Percentiles rank a stretch among this genome's conserved stretches.
These are phyloP conservation scores for Raphanus raphanistrum DNA, from an alignment of 345 rosid species.

Conservation along the genomic window DNA sequence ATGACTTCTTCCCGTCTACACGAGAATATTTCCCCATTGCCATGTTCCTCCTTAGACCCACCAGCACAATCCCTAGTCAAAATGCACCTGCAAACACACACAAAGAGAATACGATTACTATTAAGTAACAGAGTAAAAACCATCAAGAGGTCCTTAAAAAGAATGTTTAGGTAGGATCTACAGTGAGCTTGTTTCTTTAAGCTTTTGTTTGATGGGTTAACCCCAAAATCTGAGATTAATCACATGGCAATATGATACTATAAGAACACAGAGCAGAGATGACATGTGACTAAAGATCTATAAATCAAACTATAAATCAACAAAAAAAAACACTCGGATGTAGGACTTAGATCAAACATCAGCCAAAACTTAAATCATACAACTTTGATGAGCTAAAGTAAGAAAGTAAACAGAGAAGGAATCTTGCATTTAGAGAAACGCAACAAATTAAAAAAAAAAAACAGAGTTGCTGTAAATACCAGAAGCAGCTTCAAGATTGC, in stretches of 20 bases:
- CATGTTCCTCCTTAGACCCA: constrained; percentile 41
- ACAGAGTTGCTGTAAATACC: constrained; percentile 1
- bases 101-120: constrained; percentile 2
- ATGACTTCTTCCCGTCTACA: constrained; percentile 63
- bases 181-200: neutral
- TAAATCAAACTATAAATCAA: neutral
- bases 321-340: neutral
- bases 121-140: neutral
- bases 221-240: neutral
- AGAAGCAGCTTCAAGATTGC: constrained; percentile 20
- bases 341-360: neutral
- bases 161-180: neutral
- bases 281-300: constrained; percentile 9
- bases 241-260: neutral
- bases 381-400: neutral
- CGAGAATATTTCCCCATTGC: constrained; percentile 64
- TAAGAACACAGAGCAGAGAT: neutral
- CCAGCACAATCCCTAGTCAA: constrained; percentile 23
- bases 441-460: neutral
- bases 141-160: neutral
- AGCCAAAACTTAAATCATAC: too few relatives aligned
- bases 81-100: constrained; percentile 28
- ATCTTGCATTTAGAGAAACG: too few relatives aligned
- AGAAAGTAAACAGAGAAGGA: too few relatives aligned
- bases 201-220: neutral